Base-by-base conservation (phyloP, 2,329 filamentous ascomycete genomes). In the Cladosporium sp. region DNA sequence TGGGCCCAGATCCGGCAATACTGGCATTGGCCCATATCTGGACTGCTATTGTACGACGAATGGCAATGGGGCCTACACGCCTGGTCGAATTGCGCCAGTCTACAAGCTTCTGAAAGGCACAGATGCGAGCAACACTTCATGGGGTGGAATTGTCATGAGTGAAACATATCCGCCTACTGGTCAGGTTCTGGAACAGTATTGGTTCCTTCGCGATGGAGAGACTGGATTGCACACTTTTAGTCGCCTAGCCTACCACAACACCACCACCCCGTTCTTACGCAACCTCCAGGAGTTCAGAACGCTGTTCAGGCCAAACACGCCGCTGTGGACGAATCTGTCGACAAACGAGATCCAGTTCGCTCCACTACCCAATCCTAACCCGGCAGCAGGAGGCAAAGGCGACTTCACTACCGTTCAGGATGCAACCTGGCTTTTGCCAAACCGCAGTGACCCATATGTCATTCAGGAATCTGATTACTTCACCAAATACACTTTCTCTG, bases 401-500 rank as follows among this genome's bases (percentile, higher is more conserved):
- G 60, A 68, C 53, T 62, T 66, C 0, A 67, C 56, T 3, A 80
- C 81, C 2, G 86, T 89, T 4, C 87, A 89, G 72, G 87, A 89
- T 74, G 86, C 87, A 5, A 88, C 87, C 0, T 89, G 86, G 85
- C 84, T 85, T 56, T 73, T 89, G 16, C 83, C 84, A 29, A 84
- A 84, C 56, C 82, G 82, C 0, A 81, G 82, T 0, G 71, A 83
- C 18, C 78, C 83, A 0, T 89, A 89, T 70, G 84, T 86, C 0
- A 74, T 81, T 44, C 77, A 86, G 55, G 81, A 85, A 65, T 80
- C 84, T 1, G 84, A 88, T 55, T 89, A 88, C 74, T 89, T 88
- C 71, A 89, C 87, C 26, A 89, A 89, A 72, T 89, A 89, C 70
- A 88, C 84, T 0, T 88, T 89, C 66, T 80, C 81, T 5, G 84